Conservation (phyloP, 2,329 filamentous ascomycete genomes). For the Gaeumannomyces tritici region DNA sequence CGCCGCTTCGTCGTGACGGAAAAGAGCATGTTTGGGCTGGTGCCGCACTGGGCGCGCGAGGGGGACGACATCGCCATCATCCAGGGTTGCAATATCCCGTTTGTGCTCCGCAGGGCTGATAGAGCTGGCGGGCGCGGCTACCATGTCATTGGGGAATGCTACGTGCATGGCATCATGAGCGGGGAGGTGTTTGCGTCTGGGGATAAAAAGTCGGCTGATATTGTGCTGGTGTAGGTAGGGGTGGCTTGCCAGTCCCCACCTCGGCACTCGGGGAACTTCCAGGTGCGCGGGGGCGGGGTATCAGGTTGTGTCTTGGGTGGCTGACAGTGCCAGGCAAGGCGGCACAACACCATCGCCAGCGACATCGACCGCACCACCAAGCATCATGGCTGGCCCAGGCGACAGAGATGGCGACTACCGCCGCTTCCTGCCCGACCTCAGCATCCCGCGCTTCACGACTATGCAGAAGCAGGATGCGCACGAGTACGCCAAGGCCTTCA, state of each 20-base stretch:
- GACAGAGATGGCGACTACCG: constrained; percentile 33
- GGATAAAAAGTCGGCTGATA: too few species aligned
- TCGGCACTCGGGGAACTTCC: too few species aligned
- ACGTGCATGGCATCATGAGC: background rate
- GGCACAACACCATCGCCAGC: too few species aligned
- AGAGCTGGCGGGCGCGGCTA: background rate
- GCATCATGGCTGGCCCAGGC: background rate
- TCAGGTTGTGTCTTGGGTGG: too few species aligned
- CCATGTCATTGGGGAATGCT: background rate
- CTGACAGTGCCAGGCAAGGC: too few species aligned
- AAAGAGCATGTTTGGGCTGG: background rate
- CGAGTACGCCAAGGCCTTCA: constrained; percentile 52
- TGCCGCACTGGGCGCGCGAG: background rate
- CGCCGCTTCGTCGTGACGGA: background rate
- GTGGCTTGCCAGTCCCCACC: too few species aligned
- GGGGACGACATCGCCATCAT: background rate
- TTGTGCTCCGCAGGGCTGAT: background rate
- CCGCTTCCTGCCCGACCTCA: constrained; percentile 53
- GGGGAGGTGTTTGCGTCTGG: background rate
- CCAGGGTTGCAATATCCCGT: background rate
- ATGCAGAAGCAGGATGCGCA: constrained; percentile 54
- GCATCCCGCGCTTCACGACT: constrained; percentile 48
- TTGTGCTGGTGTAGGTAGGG: too few species aligned
- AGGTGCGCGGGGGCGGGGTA: too few species aligned
- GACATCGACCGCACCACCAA: background rate